Evolutionary conservation across 2,329 filamentous ascomycete genomes (phyloP), one percentile per base, ranked within the genome.

Genomic region (Xylariaceae sp.): DNA sequence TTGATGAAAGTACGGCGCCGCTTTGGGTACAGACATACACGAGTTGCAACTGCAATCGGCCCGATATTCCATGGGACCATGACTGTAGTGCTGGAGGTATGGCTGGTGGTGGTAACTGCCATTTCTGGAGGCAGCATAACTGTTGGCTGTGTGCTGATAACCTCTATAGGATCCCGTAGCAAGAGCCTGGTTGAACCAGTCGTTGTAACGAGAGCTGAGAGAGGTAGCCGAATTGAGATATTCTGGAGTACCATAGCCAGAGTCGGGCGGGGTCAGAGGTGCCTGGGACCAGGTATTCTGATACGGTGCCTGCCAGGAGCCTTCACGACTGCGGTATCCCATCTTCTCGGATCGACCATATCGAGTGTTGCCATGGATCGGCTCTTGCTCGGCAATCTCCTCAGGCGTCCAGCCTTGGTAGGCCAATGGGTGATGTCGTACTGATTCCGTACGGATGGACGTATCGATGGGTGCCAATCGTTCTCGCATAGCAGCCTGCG

Each of bases 211-310:
- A 17, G 70, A 64, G 41, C 78, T 79, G 49, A 69, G 67, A 1
- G 75, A 73, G 0, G 75, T 68, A 3, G 76, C 73, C 32, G 76
- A 79, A 58, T 73, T 71, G 37, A 68, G 64, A 48, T 79, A 78
- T 51, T 81, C 77, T 4, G 78, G 78, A 0, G 77, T 81, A 33
- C 76, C 76, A 42, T 81, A 81, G 4, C 78, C 78, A 16, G 78
- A 81, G 48, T 81, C 78, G 1, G 78, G 78, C 2, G 78, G 78
- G 0, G 78, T 80, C 42, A 80, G 61, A 6, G 75, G 75, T 36
- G 70, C 69, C 35, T 52, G 54, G 11, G 61, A 66, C 12, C 72
- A 65, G 29, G 60, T 55, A 6, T 61, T 51, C 28, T 61, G 64
- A 45, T 71, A 71, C 42, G 66, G 64, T 26, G 64, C 54, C 12